These are phyloP conservation scores for Knufia fluminis DNA, from an alignment of 2,329 filamentous ascomycete genomes.

Conservation along the genomic window DNA sequence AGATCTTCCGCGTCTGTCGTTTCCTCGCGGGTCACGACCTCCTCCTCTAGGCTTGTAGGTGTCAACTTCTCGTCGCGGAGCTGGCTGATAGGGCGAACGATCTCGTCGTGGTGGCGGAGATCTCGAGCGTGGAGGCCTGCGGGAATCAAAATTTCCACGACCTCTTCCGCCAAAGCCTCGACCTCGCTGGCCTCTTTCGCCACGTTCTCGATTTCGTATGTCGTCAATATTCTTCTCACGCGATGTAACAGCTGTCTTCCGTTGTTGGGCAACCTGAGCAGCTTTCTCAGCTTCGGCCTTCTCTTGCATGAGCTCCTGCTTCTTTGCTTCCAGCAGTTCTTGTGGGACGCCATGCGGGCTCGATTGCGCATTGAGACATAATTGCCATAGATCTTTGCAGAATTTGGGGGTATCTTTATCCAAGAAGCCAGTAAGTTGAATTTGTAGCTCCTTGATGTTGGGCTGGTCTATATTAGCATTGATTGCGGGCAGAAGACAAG, in stretches of 20 bases:
- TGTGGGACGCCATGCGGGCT: conserved; percentile 88
- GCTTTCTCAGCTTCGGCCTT: conserved; percentile 56
- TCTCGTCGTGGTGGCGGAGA: conserved; percentile 44
- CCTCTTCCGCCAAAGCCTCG: conserved; percentile 27
- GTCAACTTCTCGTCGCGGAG: conserved; percentile 44
- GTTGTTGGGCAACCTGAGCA: conserved; percentile 43
- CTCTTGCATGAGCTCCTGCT: conserved; percentile 85
- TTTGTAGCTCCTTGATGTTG: conserved; percentile 90
- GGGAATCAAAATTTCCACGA: conserved; percentile 40
- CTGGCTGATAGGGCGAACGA: conserved; percentile 38
- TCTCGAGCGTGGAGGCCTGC: conserved; percentile 40
- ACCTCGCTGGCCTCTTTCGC: conserved; percentile 30
- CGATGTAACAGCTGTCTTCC: conserved; percentile 30
- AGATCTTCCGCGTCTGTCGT: conserved; percentile 24
- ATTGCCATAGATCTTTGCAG: conserved; percentile 87
- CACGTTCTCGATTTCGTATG: conserved; percentile 49
- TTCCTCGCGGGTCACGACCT: conserved; percentile 18
- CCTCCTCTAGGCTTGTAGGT: conserved; percentile 46
- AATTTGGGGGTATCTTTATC: conserved; percentile 84
- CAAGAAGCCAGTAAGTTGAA: conserved; percentile 87
- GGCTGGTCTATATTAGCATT: conserved; percentile 48
- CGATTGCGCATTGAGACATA: conserved; percentile 80
- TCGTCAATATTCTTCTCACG: conserved; percentile 63
- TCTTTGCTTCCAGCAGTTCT: conserved; percentile 91
- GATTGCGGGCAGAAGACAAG: background rate